Evolutionary conservation across 352 stramenopile species (phyloP).

Genomic region (Lagenidium giganteum): DNA sequence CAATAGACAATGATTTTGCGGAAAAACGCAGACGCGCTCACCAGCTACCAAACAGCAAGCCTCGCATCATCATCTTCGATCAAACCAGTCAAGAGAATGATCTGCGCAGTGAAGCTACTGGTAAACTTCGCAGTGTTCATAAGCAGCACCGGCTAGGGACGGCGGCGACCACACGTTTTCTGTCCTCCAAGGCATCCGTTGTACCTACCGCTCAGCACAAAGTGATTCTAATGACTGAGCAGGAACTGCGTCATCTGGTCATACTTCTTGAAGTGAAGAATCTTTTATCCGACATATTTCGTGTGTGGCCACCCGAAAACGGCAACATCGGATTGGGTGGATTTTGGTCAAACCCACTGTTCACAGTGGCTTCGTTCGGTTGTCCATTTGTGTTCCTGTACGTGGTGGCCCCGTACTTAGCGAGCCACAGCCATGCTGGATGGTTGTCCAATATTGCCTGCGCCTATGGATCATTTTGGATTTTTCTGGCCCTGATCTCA

Average conservation of each 20-base stretch:
- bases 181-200: too few species aligned
- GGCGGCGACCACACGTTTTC: too few species aligned
- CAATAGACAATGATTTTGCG: too few species aligned
- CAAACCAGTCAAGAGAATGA: too few species aligned
- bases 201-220: too few species aligned
- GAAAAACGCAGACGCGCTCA: too few species aligned
- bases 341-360: conserved; percentile 28
- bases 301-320: conserved; percentile 27
- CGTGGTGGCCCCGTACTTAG: conserved; percentile 14
- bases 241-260: conserved; percentile 25
- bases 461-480: conserved; percentile 21
- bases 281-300: conserved; percentile 19
- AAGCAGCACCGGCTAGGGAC: too few species aligned
- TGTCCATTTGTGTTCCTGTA: conserved; percentile 22
- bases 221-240: conserved; percentile 18
- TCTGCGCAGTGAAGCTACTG: too few species aligned
- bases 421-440: too few species aligned
- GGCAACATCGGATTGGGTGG: conserved; percentile 27
- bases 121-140: too few species aligned
- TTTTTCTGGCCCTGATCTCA: conserved; percentile 19
- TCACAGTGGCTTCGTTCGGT: conserved; percentile 16
- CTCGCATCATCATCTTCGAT: conserved; percentile 10
- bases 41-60: too few species aligned
- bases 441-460: conserved; percentile 18
- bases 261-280: conserved; percentile 19